Conservation (phyloP, 2,329 filamentous ascomycete species). For the Pochonia chlamydosporia region DNA sequence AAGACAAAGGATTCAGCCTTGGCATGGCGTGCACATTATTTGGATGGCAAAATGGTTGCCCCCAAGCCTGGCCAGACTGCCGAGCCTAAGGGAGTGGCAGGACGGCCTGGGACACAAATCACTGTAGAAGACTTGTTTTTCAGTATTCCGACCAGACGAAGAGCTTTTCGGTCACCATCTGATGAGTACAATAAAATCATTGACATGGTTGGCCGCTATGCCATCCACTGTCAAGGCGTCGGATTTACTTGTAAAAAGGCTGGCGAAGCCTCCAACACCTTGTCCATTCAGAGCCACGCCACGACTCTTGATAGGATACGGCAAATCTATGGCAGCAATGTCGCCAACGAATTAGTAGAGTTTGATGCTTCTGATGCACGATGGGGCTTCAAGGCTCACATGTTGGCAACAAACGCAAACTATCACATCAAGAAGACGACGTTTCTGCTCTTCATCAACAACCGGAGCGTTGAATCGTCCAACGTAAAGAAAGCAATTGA, state of each 20-base stretch:
- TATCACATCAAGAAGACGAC: constrained; percentile 88
- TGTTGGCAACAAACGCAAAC: constrained; percentile 86
- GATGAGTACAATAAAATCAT: constrained; percentile 98
- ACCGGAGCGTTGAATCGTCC: constrained; percentile 85
- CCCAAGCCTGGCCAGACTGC: constrained; percentile 81
- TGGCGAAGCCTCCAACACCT: constrained; percentile 75
- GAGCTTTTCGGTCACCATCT: constrained; percentile 83
- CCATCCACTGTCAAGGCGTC: constrained; percentile 85
- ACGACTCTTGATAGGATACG: constrained; percentile 77
- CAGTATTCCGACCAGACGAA: constrained; percentile 82
- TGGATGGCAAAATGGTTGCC: constrained; percentile 73
- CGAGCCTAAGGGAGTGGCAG: constrained; percentile 83
- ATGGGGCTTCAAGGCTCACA: constrained; percentile 78
- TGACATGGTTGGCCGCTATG: constrained; percentile 88
- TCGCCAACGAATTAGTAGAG: constrained; percentile 83
- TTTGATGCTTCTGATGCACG: constrained; percentile 66
- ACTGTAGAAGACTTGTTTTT: constrained; percentile 97
- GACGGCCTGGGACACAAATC: constrained; percentile 86
- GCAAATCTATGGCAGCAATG: constrained; percentile 76
- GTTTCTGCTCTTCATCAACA: constrained; percentile 91
- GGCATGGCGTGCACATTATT: constrained; percentile 87
- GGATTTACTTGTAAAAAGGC: constrained; percentile 96
- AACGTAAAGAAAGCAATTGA: constrained; percentile 86
- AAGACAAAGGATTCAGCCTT: constrained; percentile 82
- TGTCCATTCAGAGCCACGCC: constrained; percentile 71